These are phyloP conservation scores for Blastobotrys parvus DNA, from an alignment of 805 yeast genomes.

Conservation along the genomic window DNA sequence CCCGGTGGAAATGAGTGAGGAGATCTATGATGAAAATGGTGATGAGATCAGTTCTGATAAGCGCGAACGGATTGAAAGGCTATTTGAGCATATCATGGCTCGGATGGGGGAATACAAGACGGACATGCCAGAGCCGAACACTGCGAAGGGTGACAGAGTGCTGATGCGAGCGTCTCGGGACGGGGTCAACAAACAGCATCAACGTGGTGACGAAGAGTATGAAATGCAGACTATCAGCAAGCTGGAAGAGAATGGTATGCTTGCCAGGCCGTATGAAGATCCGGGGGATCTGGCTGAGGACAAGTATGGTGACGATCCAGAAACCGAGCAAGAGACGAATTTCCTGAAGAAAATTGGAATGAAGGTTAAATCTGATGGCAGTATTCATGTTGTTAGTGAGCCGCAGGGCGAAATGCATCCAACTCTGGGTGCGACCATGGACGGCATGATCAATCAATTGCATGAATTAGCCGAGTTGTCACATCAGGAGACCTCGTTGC, in stretches of 20 bases:
- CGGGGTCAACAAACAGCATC: slow-evolving; percentile 22
- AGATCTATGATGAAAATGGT: slow-evolving; percentile 28
- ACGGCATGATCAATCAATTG: slow-evolving; percentile 26
- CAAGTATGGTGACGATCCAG: slow-evolving; percentile 17
- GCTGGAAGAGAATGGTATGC: slow-evolving; percentile 29
- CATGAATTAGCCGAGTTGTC: slow-evolving; percentile 26
- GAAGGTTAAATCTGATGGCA: slow-evolving; percentile 6
- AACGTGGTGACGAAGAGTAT: slow-evolving; percentile 25
- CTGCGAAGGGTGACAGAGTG: slow-evolving; percentile 30
- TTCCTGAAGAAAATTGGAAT: slow-evolving; percentile 26
- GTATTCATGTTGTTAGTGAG: slow-evolving; percentile 26
- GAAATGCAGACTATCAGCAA: slow-evolving; percentile 30
- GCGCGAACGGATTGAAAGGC: slow-evolving; percentile 27
- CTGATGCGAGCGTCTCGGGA: slow-evolving; percentile 32
- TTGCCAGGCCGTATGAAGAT: slow-evolving; percentile 26
- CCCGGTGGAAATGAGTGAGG: slow-evolving; percentile 26
- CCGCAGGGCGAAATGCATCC: slow-evolving; percentile 29
- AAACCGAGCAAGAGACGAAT: slow-evolving; percentile 24
- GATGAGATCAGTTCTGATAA: slow-evolving; percentile 19
- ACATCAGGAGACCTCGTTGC: slow-evolving; percentile 28
- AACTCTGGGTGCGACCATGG: slow-evolving; percentile 31
- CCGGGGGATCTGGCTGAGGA: slow-evolving; percentile 17
- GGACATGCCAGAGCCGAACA: slow-evolving; percentile 25
- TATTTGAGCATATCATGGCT: slow-evolving; percentile 31
- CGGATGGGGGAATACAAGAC: slow-evolving; percentile 29